phyloP scores from a whole-genome alignment of 345 rosid genomes.

The Citrus mangshanensis region DNA sequence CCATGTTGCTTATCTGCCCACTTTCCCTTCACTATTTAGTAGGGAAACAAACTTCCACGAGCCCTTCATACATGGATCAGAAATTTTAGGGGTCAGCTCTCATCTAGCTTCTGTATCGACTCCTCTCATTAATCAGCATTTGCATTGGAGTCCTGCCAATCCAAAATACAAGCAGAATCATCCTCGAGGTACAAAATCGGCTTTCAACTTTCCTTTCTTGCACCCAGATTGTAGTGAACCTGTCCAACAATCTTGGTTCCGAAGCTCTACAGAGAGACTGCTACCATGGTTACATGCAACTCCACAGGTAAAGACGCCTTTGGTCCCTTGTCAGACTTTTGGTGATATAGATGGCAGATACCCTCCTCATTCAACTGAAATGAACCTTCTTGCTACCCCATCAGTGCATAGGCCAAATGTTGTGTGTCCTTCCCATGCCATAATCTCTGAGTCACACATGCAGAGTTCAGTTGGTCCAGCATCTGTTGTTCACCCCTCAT shows the following conservation, averaged over 20 bases:
- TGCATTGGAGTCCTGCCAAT: conserved; percentile 24
- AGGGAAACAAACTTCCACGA: conserved; percentile 28
- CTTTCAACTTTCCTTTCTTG: conserved; percentile 40
- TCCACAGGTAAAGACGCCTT: conserved; percentile 18
- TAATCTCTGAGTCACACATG: conserved; percentile 13
- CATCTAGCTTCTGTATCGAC: conserved; percentile 17
- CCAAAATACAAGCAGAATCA: conserved; percentile 23
- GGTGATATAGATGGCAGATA: conserved; percentile 11
- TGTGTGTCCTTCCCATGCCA: conserved; percentile 14
- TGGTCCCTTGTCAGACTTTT: conserved; percentile 18
- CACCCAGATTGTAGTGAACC: conserved; percentile 27
- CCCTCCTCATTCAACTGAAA: conserved; percentile 19
- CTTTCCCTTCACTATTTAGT: conserved; percentile 20
- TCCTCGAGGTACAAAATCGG: conserved; percentile 27
- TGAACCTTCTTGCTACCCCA: conserved; percentile 14
- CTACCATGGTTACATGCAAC: conserved; percentile 39
- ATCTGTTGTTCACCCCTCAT: conserved; percentile 21
- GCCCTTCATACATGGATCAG: conserved; percentile 22
- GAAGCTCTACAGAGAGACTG: conserved; percentile 31
- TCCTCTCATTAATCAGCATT: conserved; percentile 17
- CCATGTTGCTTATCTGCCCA: conserved; percentile 22
- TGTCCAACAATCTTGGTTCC: conserved; percentile 26
- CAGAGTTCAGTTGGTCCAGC: conserved; percentile 27
- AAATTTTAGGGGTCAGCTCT: conserved; percentile 28
- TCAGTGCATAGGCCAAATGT: conserved; percentile 6